phyloP scores from a whole-genome alignment of 768 basidiomycete species.

The Boletus rubescentipes region DNA sequence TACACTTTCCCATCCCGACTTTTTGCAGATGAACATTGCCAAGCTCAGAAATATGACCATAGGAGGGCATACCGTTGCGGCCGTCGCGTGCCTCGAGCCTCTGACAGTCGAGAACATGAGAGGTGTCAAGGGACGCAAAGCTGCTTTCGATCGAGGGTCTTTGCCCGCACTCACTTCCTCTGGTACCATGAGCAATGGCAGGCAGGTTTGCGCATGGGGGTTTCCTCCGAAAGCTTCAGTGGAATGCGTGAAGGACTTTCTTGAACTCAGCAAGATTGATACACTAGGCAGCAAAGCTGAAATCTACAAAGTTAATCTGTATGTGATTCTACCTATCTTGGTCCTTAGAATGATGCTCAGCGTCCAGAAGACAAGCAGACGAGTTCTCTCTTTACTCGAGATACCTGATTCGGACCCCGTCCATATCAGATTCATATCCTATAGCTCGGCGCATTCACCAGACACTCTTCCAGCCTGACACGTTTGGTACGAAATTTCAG shows the following conservation, averaged over 20 bases:
- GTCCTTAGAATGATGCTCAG: constrained; percentile 3
- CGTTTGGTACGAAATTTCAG: constrained; percentile 38
- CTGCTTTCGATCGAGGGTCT: constrained; percentile 37
- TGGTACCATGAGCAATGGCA: constrained; percentile 53
- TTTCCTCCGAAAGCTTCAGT: constrained; percentile 49
- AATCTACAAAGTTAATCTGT: constrained; percentile 52
- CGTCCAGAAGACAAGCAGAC: constrained; percentile 31
- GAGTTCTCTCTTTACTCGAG: constrained; percentile 49
- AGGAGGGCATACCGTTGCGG: constrained; percentile 42
- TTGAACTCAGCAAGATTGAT: constrained; percentile 48
- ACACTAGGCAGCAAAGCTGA: constrained; percentile 40
- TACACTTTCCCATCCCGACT: constrained; percentile 49
- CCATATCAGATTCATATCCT: constrained; percentile 66
- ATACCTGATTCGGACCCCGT: constrained; percentile 54
- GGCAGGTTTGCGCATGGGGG: constrained; percentile 59
- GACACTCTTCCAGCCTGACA: constrained; percentile 43
- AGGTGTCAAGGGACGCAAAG: constrained; percentile 40
- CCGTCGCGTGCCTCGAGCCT: constrained; percentile 31
- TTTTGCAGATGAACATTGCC: constrained; percentile 39
- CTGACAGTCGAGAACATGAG: constrained; percentile 31
- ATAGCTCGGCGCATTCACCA: constrained; percentile 64
- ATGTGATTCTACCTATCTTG: constrained; percentile 24
- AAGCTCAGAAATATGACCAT: constrained; percentile 45
- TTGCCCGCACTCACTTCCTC: constrained; percentile 45
- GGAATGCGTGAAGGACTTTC: constrained; percentile 36